Evolutionary conservation across 2,329 filamentous ascomycete species (phyloP).

Genomic region (Cephalotrichum gorgonifer): DNA sequence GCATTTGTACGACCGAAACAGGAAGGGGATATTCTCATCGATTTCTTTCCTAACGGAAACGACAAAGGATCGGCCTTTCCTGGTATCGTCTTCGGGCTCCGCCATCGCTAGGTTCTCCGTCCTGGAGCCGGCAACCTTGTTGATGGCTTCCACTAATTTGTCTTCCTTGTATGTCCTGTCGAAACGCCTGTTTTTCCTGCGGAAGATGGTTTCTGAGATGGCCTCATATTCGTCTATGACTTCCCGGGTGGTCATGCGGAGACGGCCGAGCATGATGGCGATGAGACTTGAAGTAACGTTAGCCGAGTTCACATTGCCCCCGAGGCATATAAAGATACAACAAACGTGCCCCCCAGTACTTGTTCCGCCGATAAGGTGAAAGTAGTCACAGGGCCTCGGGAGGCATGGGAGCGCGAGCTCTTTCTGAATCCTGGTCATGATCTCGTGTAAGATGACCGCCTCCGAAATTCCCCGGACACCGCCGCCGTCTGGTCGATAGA

Average conservation of each 20-base stretch:
- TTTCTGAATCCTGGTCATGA: slow-evolving; percentile 13
- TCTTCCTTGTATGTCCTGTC: slow-evolving; percentile 7
- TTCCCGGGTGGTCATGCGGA: slow-evolving; percentile 31
- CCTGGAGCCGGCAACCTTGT: slow-evolving; percentile 12
- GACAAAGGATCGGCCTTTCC: slow-evolving; percentile 16
- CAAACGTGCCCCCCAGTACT: slow-evolving; percentile 16
- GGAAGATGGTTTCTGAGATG: slow-evolving; percentile 25
- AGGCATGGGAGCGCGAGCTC: slow-evolving; percentile 8
- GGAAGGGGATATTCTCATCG: slow-evolving; percentile 12
- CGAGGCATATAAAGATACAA: background rate
- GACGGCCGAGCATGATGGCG: slow-evolving; percentile 34
- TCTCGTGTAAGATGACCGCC: slow-evolving; percentile 14
- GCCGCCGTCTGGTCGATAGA: slow-evolving; percentile 12
- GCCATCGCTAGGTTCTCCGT: slow-evolving; percentile 11
- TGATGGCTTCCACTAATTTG: slow-evolving; percentile 19
- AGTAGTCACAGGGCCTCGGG: slow-evolving; percentile 15
- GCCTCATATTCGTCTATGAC: slow-evolving; percentile 28
- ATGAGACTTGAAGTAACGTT: slow-evolving; percentile 22
- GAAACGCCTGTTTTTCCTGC: slow-evolving; percentile 13
- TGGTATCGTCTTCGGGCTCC: slow-evolving; percentile 4
- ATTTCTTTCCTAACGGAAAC: slow-evolving; percentile 11
- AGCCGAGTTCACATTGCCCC: background rate
- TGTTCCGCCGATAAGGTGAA: slow-evolving; percentile 19
- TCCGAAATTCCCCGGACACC: slow-evolving; percentile 16
- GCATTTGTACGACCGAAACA: slow-evolving; percentile 17